Conservation (phyloP, 2,329 filamentous ascomycete genomes). For the Phialophora chinensis region DNA sequence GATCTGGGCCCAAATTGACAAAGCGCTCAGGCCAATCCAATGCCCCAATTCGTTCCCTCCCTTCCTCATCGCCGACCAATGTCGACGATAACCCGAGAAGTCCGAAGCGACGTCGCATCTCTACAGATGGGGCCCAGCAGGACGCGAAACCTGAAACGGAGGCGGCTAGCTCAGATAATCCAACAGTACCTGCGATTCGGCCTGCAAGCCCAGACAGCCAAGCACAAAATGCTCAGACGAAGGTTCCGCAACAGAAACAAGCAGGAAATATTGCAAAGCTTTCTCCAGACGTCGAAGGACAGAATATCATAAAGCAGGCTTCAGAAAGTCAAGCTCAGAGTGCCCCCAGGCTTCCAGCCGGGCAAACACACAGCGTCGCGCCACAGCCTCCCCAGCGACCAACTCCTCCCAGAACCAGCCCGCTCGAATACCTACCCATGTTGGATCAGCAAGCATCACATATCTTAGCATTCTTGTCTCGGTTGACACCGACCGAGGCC, state of each 20-base stretch:
- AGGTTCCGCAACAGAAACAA: slow-evolving; percentile 9
- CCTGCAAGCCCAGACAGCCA: not conserved
- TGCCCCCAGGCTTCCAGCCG: slow-evolving; percentile 1
- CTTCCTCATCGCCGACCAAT: slow-evolving; percentile 1
- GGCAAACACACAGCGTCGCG: slow-evolving; percentile 10
- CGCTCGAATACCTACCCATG: slow-evolving; percentile 65
- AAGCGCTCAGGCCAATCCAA: not conserved
- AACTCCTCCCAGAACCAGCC: slow-evolving; percentile 44
- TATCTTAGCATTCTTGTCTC: slow-evolving; percentile 26
- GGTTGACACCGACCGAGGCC: slow-evolving; percentile 49
- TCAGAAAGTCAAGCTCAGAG: not conserved
- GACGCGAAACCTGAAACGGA: not conserved
- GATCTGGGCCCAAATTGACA: not conserved
- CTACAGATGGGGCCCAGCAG: slow-evolving; percentile 48
- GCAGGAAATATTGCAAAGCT: slow-evolving; percentile 1
- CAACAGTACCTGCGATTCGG: not conserved
- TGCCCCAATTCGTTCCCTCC: slow-evolving; percentile 1
- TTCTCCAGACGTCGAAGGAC: not conserved
- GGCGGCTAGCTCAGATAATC: not conserved
- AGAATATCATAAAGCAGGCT: not conserved
- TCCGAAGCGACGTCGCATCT: slow-evolving; percentile 36
- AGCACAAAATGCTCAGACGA: not conserved
- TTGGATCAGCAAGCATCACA: slow-evolving; percentile 63
- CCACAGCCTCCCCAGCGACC: slow-evolving; percentile 16
- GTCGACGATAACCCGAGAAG: slow-evolving; percentile 34